phyloP scores from a whole-genome alignment of 305 asterid genomes.

The Fraxinus sp. region DNA sequence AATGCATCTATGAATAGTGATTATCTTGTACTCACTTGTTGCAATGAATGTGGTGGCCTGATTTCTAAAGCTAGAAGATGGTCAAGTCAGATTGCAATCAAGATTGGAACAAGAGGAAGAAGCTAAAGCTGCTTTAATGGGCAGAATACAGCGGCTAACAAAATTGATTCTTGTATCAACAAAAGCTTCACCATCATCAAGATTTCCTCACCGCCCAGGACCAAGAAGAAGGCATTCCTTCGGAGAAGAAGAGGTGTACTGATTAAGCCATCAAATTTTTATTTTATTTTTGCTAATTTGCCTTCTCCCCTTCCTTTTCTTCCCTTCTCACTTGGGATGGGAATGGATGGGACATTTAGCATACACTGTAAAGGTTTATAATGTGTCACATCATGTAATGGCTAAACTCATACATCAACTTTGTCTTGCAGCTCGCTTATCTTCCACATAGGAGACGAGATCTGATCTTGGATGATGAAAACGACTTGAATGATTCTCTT shows the following conservation, averaged over 20 bases:
- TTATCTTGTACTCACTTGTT: slow-evolving; percentile 29
- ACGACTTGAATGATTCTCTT: slow-evolving; percentile 59
- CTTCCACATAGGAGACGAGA: slow-evolving; percentile 98
- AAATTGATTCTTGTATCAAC: slow-evolving; percentile 94
- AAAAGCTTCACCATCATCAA: slow-evolving; percentile 75
- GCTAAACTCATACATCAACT: slow-evolving; percentile 10
- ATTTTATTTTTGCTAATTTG: neutral
- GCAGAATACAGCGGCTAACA: slow-evolving; percentile 94
- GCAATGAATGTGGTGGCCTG: slow-evolving; percentile 32
- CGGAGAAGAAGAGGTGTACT: slow-evolving; percentile 95
- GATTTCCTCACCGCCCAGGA: slow-evolving; percentile 69
- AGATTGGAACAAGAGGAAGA: slow-evolving; percentile 99
- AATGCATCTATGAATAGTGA: slow-evolving; percentile 14
- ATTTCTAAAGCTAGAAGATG: slow-evolving; percentile 89
- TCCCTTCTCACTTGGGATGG: slow-evolving; percentile 15
- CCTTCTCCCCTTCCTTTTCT: neutral
- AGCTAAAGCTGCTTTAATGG: slow-evolving; percentile 94
- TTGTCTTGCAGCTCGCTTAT: slow-evolving; percentile 78
- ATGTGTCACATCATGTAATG: neutral
- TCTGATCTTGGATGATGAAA: slow-evolving; percentile 80
- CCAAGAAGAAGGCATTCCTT: slow-evolving; percentile 94
- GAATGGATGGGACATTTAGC: slow-evolving; percentile 20
- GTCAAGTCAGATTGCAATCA: slow-evolving; percentile 95
- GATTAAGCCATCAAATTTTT: neutral
- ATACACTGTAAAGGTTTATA: neutral